Percentiles rank a stretch among this genome's conserved stretches.
These are phyloP conservation scores for Alectoria sarmentosa DNA, from an alignment of 495 filamentous ascomycete species.

Conservation along the genomic window DNA sequence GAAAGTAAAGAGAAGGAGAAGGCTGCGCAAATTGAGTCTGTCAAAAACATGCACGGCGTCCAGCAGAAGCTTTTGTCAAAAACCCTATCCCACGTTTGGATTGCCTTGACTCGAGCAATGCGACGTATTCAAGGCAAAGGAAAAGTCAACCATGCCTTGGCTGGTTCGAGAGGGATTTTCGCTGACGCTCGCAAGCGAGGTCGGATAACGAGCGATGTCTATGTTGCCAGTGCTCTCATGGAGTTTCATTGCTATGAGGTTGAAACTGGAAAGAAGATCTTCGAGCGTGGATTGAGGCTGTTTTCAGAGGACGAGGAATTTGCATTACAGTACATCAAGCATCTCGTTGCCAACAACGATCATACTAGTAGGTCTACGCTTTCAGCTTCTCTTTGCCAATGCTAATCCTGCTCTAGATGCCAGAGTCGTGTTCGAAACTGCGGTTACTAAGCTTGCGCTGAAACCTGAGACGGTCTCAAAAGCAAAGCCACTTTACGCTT, in stretches of 20 bases:
- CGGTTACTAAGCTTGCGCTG: constrained; percentile 66
- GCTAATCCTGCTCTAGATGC: constrained; percentile 59
- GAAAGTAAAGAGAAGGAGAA: constrained; percentile 48
- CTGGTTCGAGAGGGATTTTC: constrained; percentile 80
- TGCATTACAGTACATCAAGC: constrained; percentile 89
- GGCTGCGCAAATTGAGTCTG: constrained; percentile 58
- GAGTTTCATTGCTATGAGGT: constrained; percentile 97
- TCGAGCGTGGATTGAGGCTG: constrained; percentile 84
- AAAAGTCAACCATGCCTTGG: constrained; percentile 53
- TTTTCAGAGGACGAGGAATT: constrained; percentile 91
- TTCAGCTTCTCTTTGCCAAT: constrained; percentile 8
- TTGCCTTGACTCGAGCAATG: constrained; percentile 88
- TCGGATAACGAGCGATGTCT: constrained; percentile 85
- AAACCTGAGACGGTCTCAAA: constrained; percentile 66
- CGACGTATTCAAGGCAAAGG: constrained; percentile 92
- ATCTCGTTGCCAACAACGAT: constrained; percentile 84
- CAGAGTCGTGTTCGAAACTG: constrained; percentile 87
- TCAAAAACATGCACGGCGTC: constrained; percentile 60
- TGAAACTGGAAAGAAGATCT: constrained; percentile 82
- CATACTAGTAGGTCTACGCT: constrained; percentile 67
- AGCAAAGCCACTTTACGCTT: constrained; percentile 75
- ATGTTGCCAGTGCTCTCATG: constrained; percentile 82
- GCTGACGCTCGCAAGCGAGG: constrained; percentile 77
- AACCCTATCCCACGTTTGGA: constrained; percentile 86
- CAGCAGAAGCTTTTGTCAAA: constrained; percentile 68